Base-by-base conservation (phyloP, 2,329 filamentous ascomycete genomes). In the Colletotrichum abscissum region DNA sequence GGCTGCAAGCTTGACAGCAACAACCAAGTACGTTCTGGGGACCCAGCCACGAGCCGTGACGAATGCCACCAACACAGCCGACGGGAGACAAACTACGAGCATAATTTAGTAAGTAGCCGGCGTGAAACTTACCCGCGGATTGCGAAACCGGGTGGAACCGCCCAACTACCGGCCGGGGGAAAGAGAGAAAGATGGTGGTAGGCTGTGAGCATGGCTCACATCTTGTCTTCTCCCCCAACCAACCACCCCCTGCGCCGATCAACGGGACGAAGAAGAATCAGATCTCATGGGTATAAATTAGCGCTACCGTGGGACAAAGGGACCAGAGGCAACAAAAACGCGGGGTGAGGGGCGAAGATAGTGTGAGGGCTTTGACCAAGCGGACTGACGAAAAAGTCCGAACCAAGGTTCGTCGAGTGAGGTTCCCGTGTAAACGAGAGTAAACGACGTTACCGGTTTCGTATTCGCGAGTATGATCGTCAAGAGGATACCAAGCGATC, bases 61-160 rank as follows among this genome's bases (percentile, higher is more conserved):
- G 42, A 56, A 60, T 22, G 26, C 24, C 11, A 33, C 62, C 42
- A n/a, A 5, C 19, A 49, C 26, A 4, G 14, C 42, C 19, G 33
- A 54, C 22, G 1, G 16, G n/a, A 35, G 5, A 46, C 19, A 2
- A 42, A 59, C 38, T 33, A 42, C 26, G 38, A 64, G 58, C 26
- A 46, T 12, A 49, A 49, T 22, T 4, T 22, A n/a, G 8, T 30
- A 24, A 72, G 35, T 19, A n/a, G 14, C 26, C 55, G 35, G n/a
- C 30, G 30, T 46, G 59, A 62, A 70, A 65, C 46, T 52, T 26
- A 12, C 5, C 60, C 55, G 46, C 63, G 63, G 69, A 38, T 54
- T 58, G 24, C 68, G 62, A 66, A 70, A 70, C 62, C 42, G 56
- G 60, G 42, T 60, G 69, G 60, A 52, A 70, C 55, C 67, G 26